Percentiles rank a stretch among this genome's conserved stretches.
phyloP scores from a whole-genome alignment of 306 rosid genomes.

The Psophocarpus tetragonolobus region DNA sequence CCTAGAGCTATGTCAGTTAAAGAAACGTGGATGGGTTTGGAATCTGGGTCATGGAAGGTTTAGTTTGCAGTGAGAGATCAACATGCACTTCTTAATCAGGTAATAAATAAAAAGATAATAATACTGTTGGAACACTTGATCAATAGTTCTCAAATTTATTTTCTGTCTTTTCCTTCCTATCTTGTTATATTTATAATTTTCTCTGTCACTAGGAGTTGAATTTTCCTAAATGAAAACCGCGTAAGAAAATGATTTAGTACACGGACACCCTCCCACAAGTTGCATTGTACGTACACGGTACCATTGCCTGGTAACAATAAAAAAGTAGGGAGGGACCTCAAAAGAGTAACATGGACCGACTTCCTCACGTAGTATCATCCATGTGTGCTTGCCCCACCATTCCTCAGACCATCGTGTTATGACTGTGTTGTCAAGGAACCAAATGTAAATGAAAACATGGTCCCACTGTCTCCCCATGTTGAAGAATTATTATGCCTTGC shows the following conservation, averaged over 20 bases:
- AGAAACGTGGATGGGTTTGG: slow-evolving; percentile 22
- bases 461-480: neutral
- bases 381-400: slow-evolving; percentile 42
- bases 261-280: slow-evolving; percentile 22
- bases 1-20: neutral
- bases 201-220: too few relatives aligned
- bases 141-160: too few relatives aligned
- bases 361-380: slow-evolving; percentile 35
- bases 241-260: slow-evolving; percentile 4
- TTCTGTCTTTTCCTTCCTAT: too few relatives aligned
- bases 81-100: slow-evolving; percentile 30
- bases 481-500: too few relatives aligned
- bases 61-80: neutral
- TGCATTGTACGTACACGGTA: slow-evolving; percentile 10
- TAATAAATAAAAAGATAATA: slow-evolving; percentile 36
- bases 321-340: slow-evolving; percentile 28
- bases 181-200: too few relatives aligned
- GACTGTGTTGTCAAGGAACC: neutral
- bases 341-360: slow-evolving; percentile 38
- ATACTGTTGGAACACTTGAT: too few relatives aligned
- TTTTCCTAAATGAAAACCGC: neutral
- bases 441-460: neutral
- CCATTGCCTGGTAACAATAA: slow-evolving; percentile 31
- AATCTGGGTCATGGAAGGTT: slow-evolving; percentile 31
- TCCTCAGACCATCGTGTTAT: neutral